A percentile compares a stretch with the other conserved stretches of the same genome.
These are phyloP conservation scores for Penicillium sp. DNA, from an alignment of 2,329 filamentous ascomycete genomes.

Conservation along the genomic window DNA sequence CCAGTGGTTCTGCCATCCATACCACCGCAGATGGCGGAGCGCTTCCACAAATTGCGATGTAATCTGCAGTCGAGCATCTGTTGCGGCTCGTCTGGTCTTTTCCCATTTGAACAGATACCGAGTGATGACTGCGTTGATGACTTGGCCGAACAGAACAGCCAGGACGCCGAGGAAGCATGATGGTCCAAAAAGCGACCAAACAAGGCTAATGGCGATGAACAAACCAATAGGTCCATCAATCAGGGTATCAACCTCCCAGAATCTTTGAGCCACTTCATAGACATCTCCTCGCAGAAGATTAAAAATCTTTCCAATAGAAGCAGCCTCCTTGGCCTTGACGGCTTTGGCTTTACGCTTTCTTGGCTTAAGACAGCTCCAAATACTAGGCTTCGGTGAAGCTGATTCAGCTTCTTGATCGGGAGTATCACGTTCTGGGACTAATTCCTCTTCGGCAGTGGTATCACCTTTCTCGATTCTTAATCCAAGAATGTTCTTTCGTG, in stretches of 20 bases:
- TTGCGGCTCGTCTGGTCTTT: constrained; percentile 67
- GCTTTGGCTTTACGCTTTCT: constrained; percentile 26
- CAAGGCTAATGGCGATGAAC: constrained; percentile 69
- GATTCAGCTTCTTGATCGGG: constrained; percentile 11
- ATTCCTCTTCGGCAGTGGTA: constrained; percentile 8
- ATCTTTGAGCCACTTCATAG: constrained; percentile 51
- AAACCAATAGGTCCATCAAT: constrained; percentile 74
- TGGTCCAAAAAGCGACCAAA: constrained; percentile 78
- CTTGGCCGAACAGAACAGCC: constrained; percentile 67
- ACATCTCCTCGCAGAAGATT: constrained; percentile 70
- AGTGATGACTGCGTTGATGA: constrained; percentile 67
- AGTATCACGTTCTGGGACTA: constrained; percentile 10
- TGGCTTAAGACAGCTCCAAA: constrained; percentile 27
- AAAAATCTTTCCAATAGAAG: constrained; percentile 86
- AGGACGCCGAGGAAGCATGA: constrained; percentile 72
- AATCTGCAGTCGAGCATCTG: constrained; percentile 74
- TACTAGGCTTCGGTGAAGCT: constrained; percentile 16
- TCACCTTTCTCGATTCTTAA: constrained; percentile 25
- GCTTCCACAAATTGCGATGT: constrained; percentile 85
- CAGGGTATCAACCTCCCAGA: constrained; percentile 82
- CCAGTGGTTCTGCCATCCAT: constrained; percentile 79
- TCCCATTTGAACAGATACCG: constrained; percentile 67
- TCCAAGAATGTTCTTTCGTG: constrained; percentile 58
- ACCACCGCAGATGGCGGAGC: constrained; percentile 77
- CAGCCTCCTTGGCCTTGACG: constrained; percentile 53